Conservation (phyloP, 2,329 filamentous ascomycete genomes). For the Chaetoscypha palmicola region DNA sequence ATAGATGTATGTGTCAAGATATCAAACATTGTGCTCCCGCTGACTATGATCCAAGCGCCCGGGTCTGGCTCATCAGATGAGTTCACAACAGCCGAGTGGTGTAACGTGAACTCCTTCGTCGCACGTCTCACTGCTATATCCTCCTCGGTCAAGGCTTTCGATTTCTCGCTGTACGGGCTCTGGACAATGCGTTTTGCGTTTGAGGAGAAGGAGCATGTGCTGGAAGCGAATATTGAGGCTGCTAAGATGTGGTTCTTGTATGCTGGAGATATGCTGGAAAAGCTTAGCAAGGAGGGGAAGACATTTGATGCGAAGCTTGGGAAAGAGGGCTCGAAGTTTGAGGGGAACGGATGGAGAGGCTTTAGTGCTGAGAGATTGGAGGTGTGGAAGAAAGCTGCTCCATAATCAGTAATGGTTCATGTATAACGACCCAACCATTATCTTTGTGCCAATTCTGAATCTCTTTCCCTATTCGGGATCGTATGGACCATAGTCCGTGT, state of each 20-base stretch:
- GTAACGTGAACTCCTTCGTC: constrained; percentile 24
- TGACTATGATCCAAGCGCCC: no score
- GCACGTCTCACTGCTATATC: constrained; percentile 25
- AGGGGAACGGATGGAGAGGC: constrained; percentile 23
- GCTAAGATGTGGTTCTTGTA: constrained; percentile 23
- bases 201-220: constrained; percentile 17
- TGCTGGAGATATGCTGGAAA: constrained; percentile 15
- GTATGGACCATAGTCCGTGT: no score
- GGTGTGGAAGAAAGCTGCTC: constrained; percentile 19
- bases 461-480: no score
- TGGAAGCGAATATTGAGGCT: constrained; percentile 18
- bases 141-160: constrained; percentile 12
- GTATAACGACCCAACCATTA: no score
- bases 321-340: constrained; percentile 16
- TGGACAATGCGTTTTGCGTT: constrained; percentile 29
- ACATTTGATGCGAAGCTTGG: constrained; percentile 17
- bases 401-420: no score
- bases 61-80: constrained; percentile 9
- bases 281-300: constrained; percentile 9
- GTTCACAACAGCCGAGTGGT: constrained; percentile 12
- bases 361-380: constrained; percentile 26
- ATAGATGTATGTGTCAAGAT: constrained; percentile 29
- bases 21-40: no score
- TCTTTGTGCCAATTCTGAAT: no score
- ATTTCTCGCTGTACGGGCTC: constrained; percentile 27